Conservation (phyloP, 805 yeast species). For the Kuraishia ogatae region DNA sequence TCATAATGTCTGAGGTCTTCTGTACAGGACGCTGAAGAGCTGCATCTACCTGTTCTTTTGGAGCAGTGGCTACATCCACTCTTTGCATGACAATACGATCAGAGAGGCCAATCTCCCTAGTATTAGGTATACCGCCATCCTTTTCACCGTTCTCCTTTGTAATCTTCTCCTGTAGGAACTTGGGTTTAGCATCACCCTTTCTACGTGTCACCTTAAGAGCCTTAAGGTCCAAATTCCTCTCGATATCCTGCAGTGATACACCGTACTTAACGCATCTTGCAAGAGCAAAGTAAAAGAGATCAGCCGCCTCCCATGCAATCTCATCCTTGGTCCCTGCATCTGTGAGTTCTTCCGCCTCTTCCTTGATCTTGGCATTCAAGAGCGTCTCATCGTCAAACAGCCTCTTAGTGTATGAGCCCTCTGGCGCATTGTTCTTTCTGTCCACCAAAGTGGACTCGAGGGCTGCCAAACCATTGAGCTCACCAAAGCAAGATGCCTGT, state of each 20-base stretch:
- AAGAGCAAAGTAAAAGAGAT: conserved; percentile 54
- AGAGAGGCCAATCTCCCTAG: conserved; percentile 18
- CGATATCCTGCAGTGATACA: conserved; percentile 73
- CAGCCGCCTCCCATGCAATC: conserved; percentile 97
- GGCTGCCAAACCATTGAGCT: conserved; percentile 53
- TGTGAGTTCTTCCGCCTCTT: conserved; percentile 92
- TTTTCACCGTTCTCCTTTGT: conserved; percentile 9
- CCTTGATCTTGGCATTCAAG: conserved; percentile 80
- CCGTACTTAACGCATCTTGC: conserved; percentile 57
- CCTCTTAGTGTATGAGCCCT: conserved; percentile 90
- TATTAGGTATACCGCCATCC: no score
- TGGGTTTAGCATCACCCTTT: conserved; percentile 91
- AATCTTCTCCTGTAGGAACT: conserved; percentile 36
- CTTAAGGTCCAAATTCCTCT: conserved; percentile 75
- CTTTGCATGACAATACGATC: conserved; percentile 42
- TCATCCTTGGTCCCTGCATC: conserved; percentile 65
- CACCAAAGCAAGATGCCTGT: conserved; percentile 75
- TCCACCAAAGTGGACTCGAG: conserved; percentile 59
- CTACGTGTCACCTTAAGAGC: conserved; percentile 83
- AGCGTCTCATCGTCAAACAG: conserved; percentile 71
- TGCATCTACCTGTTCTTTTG: conserved; percentile 37
- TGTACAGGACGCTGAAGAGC: conserved; percentile 93
- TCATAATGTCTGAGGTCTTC: conserved; percentile 86
- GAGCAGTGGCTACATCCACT: conserved; percentile 30
- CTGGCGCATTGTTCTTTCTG: conserved; percentile 67